Percentiles rank a stretch among this genome's conserved stretches.
Evolutionary conservation across 108 stramenopile species (phyloP).

Genomic region (Epipyxis sp.): DNA sequence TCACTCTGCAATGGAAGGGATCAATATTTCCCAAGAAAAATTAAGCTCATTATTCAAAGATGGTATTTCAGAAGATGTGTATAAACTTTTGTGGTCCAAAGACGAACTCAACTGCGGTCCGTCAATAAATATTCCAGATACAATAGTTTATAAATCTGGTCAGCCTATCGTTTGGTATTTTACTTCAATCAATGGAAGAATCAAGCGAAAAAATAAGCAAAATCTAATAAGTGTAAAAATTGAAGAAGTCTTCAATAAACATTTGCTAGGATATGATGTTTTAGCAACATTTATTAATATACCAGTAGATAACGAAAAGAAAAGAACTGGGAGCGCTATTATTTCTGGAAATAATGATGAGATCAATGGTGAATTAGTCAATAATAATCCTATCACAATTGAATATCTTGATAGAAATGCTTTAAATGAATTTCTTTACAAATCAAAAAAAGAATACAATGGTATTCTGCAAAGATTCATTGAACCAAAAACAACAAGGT

Average conservation of each 20-base stretch:
- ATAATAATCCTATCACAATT: slow-evolving; percentile 40
- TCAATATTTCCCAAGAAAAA: background rate
- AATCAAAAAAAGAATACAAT: slow-evolving; percentile 63
- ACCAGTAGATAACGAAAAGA: slow-evolving; percentile 29
- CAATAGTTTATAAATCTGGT: slow-evolving; percentile 73
- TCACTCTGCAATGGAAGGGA: too few species aligned
- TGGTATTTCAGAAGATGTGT: slow-evolving; percentile 68
- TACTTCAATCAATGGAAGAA: slow-evolving; percentile 63
- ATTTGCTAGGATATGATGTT: slow-evolving; percentile 57
- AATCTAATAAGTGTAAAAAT: slow-evolving; percentile 70
- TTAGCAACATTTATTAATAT: slow-evolving; percentile 71
- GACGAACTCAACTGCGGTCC: slow-evolving; percentile 61
- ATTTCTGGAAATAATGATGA: too few species aligned
- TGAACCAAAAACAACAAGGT: slow-evolving; percentile 68
- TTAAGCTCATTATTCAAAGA: slow-evolving; percentile 61
- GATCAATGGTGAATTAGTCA: too few species aligned
- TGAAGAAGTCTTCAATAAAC: slow-evolving; percentile 70
- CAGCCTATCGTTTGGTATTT: slow-evolving; percentile 80
- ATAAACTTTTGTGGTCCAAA: slow-evolving; percentile 67
- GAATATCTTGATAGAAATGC: slow-evolving; percentile 70
- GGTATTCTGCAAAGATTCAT: slow-evolving; percentile 75
- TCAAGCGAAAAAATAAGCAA: slow-evolving; percentile 71
- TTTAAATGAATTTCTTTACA: slow-evolving; percentile 63
- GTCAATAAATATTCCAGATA: slow-evolving; percentile 66
- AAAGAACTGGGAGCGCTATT: too few species aligned